Base-by-base conservation (phyloP, 2,329 filamentous ascomycete genomes). In the Iodosphaeria phyllophila region DNA sequence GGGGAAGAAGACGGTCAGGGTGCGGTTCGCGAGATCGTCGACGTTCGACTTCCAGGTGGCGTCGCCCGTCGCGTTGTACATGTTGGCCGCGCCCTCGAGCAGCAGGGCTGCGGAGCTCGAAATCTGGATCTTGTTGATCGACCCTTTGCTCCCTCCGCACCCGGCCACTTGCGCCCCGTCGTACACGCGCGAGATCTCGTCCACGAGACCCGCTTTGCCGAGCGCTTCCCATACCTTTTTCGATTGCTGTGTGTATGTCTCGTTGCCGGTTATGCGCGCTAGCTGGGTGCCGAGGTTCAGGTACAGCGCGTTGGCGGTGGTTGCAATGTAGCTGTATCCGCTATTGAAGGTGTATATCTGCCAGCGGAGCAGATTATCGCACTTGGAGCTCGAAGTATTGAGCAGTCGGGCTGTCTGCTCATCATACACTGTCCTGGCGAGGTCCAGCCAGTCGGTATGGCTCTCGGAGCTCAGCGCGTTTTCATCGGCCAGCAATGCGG, bases 311-410 rank as follows among this genome's bases (percentile, higher is more conserved):
- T 59, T 59, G 13, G 54, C 46, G 31, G 57, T 54, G 8, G 52
- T 43, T 45, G 16, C 57, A 30, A 58, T 40, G 35, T 52, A 56
- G 25, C 50, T 37, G 26, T 51, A 52, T n/a, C 68, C 68, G 10
- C 43, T 51, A 37, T 68, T 69, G 36, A 52, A 56, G 3, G 56
- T 43, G 42, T 56, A 70, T 18, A 75, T 61, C 46, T 74, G 69
- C 72, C 72, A 77, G 32, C 62, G 59, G 33, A 77, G 40, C 6
- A 67, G 70, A 25, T 69, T 70, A 19, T 49, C 50, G 39, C 71
- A 76, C n/a, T n/a, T n/a, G n/a, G n/a, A n/a, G 8, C 29, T 16
- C 3, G 55, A 56, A 0, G 43, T 32, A 0, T 42, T 48, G 12
- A 66, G 54, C 53, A 64, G 70, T 13, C 37, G 32, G 18, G 5